A percentile compares a stretch with the other conserved stretches of the same genome.
Conservation (phyloP, 805 yeast species). For the Ogataea nitratoaversa region DNA sequence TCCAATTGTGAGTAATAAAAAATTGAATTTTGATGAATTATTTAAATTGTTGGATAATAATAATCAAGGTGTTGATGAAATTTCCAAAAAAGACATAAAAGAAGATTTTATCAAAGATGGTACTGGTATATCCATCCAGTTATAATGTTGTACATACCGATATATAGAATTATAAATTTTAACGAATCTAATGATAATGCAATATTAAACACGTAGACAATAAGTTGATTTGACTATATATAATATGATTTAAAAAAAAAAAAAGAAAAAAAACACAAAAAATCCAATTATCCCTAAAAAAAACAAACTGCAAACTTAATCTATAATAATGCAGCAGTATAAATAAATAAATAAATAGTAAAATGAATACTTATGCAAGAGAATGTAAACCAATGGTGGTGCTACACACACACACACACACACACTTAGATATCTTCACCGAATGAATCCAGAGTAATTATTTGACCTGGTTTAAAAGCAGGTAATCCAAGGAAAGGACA, state of each 20-base stretch:
- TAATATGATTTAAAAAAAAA: not conserved
- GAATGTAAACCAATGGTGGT: too few relatives aligned
- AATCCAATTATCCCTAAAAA: not conserved
- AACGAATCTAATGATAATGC: not conserved
- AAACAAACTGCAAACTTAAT: not conserved
- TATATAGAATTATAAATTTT: not conserved
- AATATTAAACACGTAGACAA: not conserved
- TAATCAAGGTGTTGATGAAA: not conserved
- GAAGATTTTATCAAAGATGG: not conserved
- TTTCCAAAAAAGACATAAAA: not conserved
- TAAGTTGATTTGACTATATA: not conserved
- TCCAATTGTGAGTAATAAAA: not conserved
- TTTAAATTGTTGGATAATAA: not conserved
- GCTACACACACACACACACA: too few relatives aligned
- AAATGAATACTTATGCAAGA: too few relatives aligned
- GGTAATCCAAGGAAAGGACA: constrained; percentile 97
- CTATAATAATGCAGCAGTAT: not conserved
- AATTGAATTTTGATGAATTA: not conserved
- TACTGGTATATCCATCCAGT: too few relatives aligned
- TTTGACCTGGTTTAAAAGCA: constrained; percentile 97
- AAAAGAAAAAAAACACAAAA: not conserved
- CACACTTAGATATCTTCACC: constrained; percentile 63
- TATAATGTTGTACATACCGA: too few relatives aligned
- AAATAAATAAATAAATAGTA: too few relatives aligned
- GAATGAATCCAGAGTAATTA: constrained; percentile 67